Percentiles rank a stretch among this genome's conserved stretches.
phyloP scores from a whole-genome alignment of 2,329 filamentous ascomycete species.

The Aspergillus ruber region DNA sequence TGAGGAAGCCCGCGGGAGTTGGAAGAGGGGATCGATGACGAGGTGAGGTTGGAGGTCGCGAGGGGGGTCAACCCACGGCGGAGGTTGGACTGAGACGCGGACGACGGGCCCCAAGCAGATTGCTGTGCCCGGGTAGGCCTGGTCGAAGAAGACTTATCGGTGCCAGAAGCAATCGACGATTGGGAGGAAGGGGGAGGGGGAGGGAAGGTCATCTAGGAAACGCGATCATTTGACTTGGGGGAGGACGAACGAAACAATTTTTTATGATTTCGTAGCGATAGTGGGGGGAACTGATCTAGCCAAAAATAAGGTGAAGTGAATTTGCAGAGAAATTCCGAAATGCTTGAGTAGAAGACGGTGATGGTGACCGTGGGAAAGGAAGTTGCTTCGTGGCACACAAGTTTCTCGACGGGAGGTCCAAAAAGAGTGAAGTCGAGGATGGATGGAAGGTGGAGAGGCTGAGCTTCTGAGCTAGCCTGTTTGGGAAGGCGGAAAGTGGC shows the following conservation, averaged over 20 bases:
- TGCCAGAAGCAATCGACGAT: constrained; percentile 47
- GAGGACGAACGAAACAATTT: constrained; percentile 27
- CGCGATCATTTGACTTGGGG: constrained; percentile 45
- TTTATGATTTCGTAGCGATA: constrained; percentile 16
- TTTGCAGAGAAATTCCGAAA: constrained; percentile 9
- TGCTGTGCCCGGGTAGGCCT: constrained; percentile 43
- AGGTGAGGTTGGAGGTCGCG: constrained; percentile 46
- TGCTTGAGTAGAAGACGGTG: constrained; percentile 11
- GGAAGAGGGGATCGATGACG: constrained; percentile 34
- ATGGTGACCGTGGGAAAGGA: constrained; percentile 11
- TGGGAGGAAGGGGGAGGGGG: constrained; percentile 47
- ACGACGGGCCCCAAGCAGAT: constrained; percentile 52
- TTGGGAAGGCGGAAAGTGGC: background rate
- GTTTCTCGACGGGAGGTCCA: constrained; percentile 1
- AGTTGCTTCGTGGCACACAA: constrained; percentile 22
- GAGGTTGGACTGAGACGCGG: constrained; percentile 48
- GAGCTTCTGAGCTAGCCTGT: background rate
- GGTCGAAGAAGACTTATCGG: constrained; percentile 42
- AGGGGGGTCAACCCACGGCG: constrained; percentile 55
- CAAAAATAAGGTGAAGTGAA: background rate
- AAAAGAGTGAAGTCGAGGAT: constrained; percentile 21
- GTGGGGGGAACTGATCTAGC: background rate
- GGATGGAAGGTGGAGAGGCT: constrained; percentile 15
- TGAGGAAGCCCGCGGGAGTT: constrained; percentile 39
- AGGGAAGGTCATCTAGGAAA: constrained; percentile 53